Conservation (phyloP, 345 rosid species). For the Linum usitatissimum region DNA sequence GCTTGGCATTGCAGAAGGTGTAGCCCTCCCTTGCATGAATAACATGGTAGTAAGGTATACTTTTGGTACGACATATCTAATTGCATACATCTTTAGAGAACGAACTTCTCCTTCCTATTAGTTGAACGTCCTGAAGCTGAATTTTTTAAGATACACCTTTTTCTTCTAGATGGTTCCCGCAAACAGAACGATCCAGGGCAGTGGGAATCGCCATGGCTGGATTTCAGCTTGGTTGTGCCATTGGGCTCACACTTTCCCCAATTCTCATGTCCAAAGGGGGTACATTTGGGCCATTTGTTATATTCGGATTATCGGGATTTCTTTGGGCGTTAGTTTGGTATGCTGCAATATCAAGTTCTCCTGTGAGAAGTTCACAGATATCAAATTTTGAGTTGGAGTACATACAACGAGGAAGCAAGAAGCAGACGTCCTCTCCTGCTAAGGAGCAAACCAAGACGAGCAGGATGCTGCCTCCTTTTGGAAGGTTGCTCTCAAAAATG, state of each 20-base stretch:
- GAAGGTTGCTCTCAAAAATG: conserved; percentile 71
- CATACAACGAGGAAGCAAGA: conserved; percentile 30
- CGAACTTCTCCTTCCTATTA: conserved; percentile 7
- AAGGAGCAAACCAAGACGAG: conserved; percentile 33
- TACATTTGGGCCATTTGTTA: conserved; percentile 84
- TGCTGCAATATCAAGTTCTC: conserved; percentile 67
- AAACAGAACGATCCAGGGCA: conserved; percentile 84
- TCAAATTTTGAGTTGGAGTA: conserved; percentile 68
- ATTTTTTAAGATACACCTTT: conserved; percentile 25
- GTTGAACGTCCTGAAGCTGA: conserved; percentile 16
- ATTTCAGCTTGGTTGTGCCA: conserved; percentile 82
- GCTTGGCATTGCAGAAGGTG: conserved; percentile 96
- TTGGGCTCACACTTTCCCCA: conserved; percentile 79
- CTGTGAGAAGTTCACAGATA: conserved; percentile 69
- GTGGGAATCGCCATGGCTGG: conserved; percentile 96
- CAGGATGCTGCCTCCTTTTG: conserved; percentile 63
- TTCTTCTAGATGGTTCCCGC: conserved; percentile 88
- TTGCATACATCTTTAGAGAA: background rate
- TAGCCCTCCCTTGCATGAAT: conserved; percentile 98
- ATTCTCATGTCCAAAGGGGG: conserved; percentile 87
- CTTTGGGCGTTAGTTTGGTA: conserved; percentile 92
- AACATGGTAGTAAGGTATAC: conserved; percentile 86
- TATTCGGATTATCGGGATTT: conserved; percentile 84
- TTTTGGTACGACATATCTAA: conserved; percentile 11
- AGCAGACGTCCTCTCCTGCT: conserved; percentile 26